Evolutionary conservation across 2,329 filamentous ascomycete species (phyloP).

Genomic region (Cercospora sojina): DNA sequence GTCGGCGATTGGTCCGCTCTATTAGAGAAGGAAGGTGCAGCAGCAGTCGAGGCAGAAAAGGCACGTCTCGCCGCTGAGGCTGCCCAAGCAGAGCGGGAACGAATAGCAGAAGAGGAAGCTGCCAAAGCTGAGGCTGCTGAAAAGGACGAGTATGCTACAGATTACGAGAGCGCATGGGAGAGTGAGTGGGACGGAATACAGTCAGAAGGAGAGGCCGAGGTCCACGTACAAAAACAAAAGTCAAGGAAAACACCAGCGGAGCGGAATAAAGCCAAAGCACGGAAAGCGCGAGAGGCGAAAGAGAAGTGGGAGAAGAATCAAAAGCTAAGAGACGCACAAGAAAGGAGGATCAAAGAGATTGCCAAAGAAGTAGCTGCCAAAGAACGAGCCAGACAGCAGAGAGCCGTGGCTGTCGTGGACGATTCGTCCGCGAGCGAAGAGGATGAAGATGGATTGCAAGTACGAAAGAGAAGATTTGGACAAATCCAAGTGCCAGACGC

Average conservation of each 20-base stretch:
- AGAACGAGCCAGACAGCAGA: conserved; percentile 46
- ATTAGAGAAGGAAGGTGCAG: conserved; percentile 70
- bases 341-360: conserved; percentile 69
- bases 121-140: conserved; percentile 71
- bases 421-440: conserved; percentile 22
- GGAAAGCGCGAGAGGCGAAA: conserved; percentile 80
- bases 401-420: not conserved
- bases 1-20: conserved; percentile 83
- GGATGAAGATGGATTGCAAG: conserved; percentile 44
- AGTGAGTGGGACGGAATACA: conserved; percentile 67
- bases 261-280: conserved; percentile 81
- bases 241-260: conserved; percentile 83
- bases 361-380: conserved; percentile 61
- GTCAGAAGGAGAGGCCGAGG: conserved; percentile 59
- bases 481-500: conserved; percentile 71
- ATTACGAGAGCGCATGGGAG: conserved; percentile 81
- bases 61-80: conserved; percentile 67
- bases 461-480: conserved; percentile 70
- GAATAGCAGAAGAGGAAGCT: conserved; percentile 70
- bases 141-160: conserved; percentile 65
- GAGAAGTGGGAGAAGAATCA: conserved; percentile 73
- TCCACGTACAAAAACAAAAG: conserved; percentile 67
- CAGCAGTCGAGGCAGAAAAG: conserved; percentile 75
- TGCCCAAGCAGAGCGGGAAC: conserved; percentile 65
- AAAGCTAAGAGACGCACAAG: conserved; percentile 71